phyloP scores from a whole-genome alignment of 495 filamentous ascomycete species.

The Letharia lupina region DNA sequence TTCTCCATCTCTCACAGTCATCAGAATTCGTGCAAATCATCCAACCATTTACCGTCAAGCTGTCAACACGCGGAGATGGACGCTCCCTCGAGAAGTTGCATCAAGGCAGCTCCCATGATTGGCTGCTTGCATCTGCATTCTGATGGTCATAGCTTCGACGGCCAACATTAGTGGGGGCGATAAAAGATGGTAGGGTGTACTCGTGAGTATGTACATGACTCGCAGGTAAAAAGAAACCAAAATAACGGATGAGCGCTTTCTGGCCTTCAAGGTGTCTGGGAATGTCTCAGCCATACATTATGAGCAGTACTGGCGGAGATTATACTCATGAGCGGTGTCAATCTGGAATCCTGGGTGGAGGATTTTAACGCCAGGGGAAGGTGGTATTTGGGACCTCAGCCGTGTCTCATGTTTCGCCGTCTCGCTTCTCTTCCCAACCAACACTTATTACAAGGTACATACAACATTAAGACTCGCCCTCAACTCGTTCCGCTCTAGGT shows the following conservation, averaged over 20 bases:
- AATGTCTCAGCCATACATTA: not conserved
- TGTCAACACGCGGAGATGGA: not conserved
- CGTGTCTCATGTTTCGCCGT: not conserved
- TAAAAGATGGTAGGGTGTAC: no score
- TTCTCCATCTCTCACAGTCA: not conserved
- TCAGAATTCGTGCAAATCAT: not conserved
- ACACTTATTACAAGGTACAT: no score
- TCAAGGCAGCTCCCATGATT: not conserved
- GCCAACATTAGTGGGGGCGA: not conserved
- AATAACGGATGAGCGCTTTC: not conserved
- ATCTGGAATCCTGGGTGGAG: not conserved
- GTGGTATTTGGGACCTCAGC: not conserved
- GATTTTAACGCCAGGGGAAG: not conserved
- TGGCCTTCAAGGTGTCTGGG: not conserved
- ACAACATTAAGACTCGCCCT: not conserved
- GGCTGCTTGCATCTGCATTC: not conserved
- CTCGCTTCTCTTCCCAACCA: not conserved
- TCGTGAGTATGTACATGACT: no score
- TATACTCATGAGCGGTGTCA: not conserved
- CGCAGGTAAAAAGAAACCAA: no score
- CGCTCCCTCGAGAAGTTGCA: not conserved
- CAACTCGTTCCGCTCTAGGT: no score
- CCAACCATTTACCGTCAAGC: not conserved
- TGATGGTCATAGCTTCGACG: not conserved
- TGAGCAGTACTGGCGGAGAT: not conserved